A percentile compares a stretch with the other conserved stretches of the same genome.
Conservation (phyloP, 352 stramenopile species). For the Pythium dissotocum region DNA sequence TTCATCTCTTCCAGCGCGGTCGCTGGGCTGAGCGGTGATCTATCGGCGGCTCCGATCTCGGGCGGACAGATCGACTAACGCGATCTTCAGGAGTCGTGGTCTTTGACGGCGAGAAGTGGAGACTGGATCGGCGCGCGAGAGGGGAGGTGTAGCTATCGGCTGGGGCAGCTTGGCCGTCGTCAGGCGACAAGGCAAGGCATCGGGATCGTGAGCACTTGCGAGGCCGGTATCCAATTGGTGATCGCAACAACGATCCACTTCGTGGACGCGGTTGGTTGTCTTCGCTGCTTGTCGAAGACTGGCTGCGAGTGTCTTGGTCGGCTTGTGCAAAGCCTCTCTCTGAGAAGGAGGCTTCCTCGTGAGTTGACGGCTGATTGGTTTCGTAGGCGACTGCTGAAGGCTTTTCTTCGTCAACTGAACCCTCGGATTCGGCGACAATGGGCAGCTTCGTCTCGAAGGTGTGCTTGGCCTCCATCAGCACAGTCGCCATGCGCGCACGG, state of each 20-base stretch:
- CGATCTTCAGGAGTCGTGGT: neutral
- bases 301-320: neutral
- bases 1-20: slow-evolving; percentile 4
- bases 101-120: slow-evolving; percentile 2
- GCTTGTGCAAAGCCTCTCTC: neutral
- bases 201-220: neutral
- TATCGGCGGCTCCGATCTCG: neutral
- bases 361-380: neutral
- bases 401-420: neutral
- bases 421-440: neutral
- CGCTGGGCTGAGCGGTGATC: neutral
- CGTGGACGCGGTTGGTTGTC: neutral
- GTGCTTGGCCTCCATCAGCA: slow-evolving; percentile 8
- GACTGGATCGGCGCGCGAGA: neutral
- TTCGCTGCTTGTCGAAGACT: neutral
- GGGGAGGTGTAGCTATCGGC: neutral
- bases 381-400: neutral
- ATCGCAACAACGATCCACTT: neutral
- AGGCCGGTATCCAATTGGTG: neutral
- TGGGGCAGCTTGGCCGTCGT: neutral
- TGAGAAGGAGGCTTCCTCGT: neutral
- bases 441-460: neutral
- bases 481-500: neutral
- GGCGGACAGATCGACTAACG: neutral
- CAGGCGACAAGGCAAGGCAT: neutral